These are phyloP conservation scores for Yamadazyma laniorum DNA, from an alignment of 805 yeast genomes.

Conservation along the genomic window DNA sequence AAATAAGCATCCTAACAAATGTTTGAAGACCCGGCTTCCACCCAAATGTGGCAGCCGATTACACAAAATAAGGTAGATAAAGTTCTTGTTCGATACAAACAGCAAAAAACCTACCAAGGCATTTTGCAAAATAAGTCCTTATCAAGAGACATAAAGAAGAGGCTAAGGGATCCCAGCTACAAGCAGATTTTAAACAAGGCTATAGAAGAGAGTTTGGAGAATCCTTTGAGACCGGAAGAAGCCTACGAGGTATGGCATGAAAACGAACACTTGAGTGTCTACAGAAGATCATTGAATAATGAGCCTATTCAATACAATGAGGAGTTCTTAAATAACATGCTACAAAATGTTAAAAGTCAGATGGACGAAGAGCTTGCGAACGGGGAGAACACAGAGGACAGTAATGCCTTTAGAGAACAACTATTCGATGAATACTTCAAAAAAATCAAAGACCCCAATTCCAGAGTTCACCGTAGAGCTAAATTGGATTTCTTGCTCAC, in stretches of 20 bases:
- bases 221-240: constrained; percentile 26
- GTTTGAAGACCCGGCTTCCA: constrained; percentile 8
- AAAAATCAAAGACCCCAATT: not conserved
- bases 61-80: not conserved
- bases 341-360: not conserved
- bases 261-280: constrained; percentile 11
- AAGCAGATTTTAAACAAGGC: not conserved
- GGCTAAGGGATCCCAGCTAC: not conserved
- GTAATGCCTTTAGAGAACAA: not conserved
- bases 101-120: not conserved
- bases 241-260: constrained; percentile 35
- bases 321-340: not conserved
- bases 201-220: constrained; percentile 3
- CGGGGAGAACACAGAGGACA: not conserved
- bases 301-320: constrained; percentile 9
- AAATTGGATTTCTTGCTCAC: constrained; percentile 4
- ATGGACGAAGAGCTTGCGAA: not conserved
- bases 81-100: constrained; percentile 2
- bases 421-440: constrained; percentile 4
- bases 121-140: constrained; percentile 2
- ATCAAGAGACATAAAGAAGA: constrained; percentile 1
- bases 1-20: too few species aligned
- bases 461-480: not conserved
- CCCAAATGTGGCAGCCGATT: not conserved
- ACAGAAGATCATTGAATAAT: constrained; percentile 5